These are phyloP conservation scores for Phytophthora capsici DNA, from an alignment of 352 stramenopile species.

Conservation along the genomic window DNA sequence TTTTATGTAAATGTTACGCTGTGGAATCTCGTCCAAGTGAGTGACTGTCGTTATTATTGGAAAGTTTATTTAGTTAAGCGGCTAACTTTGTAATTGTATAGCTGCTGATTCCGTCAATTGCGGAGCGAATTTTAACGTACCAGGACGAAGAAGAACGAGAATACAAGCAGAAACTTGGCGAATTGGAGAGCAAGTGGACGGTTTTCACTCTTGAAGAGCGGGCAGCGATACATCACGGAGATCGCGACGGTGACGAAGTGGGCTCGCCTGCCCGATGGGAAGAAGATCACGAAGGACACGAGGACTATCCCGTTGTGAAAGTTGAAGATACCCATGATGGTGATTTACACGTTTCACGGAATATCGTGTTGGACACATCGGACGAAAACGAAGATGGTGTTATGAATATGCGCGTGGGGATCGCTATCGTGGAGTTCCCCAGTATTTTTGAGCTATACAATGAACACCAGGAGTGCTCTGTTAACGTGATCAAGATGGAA, in stretches of 20 bases:
- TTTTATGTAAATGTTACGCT: constrained; percentile 77
- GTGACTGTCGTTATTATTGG: not conserved
- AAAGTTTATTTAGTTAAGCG: not conserved
- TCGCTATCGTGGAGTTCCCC: constrained; percentile 77
- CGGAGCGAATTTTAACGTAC: constrained; percentile 21
- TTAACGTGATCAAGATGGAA: constrained; percentile 79
- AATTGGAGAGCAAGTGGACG: constrained; percentile 65
- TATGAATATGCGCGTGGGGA: constrained; percentile 63
- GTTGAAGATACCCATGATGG: constrained; percentile 59
- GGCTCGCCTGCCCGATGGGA: constrained; percentile 19
- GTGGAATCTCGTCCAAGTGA: constrained; percentile 75
- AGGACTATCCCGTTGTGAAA: constrained; percentile 59
- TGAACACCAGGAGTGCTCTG: constrained; percentile 67
- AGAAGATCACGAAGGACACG: constrained; percentile 23
- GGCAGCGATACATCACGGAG: constrained; percentile 40
- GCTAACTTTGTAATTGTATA: constrained; percentile 22
- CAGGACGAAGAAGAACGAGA: constrained; percentile 57
- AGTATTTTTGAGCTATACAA: constrained; percentile 73
- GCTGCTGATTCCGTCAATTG: constrained; percentile 42
- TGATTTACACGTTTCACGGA: constrained; percentile 55
- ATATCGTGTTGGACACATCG: constrained; percentile 70
- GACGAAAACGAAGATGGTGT: constrained; percentile 74
- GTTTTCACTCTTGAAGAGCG: constrained; percentile 47
- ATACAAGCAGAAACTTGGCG: constrained; percentile 53
- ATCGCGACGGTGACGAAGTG: constrained; percentile 23